Evolutionary conservation across 2,329 filamentous ascomycete genomes (phyloP).

Genomic region (Bisporella sp.): DNA sequence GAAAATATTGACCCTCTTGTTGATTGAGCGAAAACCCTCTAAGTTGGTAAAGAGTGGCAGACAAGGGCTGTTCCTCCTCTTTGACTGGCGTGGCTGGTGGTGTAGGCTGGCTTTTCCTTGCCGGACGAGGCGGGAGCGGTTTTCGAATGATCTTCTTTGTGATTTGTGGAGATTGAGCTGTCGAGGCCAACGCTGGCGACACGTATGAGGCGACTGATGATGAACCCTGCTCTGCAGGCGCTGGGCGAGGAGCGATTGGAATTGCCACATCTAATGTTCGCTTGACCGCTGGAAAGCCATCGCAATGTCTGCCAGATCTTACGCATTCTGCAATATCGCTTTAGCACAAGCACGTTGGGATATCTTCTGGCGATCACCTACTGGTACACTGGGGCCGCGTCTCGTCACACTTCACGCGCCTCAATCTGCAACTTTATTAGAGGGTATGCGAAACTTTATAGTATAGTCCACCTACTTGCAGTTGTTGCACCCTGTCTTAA

Average conservation of each 20-base stretch:
- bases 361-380: no score
- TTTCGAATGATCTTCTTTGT: not conserved
- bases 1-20: conserved; percentile 52
- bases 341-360: no score
- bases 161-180: no score
- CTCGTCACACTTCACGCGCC: conserved; percentile 63
- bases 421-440: conserved; percentile 34
- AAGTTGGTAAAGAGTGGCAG: conserved; percentile 10
- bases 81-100: conserved; percentile 5
- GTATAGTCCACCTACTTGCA: conserved; percentile 50
- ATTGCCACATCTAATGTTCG: conserved; percentile 13
- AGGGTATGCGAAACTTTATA: no score
- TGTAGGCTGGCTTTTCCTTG: not conserved
- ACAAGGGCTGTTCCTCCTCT: not conserved
- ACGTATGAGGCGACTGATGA: no score
- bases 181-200: no score
- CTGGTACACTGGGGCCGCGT: conserved; percentile 49
- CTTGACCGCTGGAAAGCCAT: conserved; percentile 44
- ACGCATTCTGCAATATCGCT: conserved; percentile 37
- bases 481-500: conserved; percentile 59
- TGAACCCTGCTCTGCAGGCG: no score
- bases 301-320: conserved; percentile 49
- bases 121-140: not conserved
- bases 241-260: conserved; percentile 18
- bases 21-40: conserved; percentile 38